Percentiles rank a stretch among this genome's conserved stretches.
Evolutionary conservation across 495 filamentous ascomycete genomes (phyloP).

Genomic region (Astrothelium macrocarpum): DNA sequence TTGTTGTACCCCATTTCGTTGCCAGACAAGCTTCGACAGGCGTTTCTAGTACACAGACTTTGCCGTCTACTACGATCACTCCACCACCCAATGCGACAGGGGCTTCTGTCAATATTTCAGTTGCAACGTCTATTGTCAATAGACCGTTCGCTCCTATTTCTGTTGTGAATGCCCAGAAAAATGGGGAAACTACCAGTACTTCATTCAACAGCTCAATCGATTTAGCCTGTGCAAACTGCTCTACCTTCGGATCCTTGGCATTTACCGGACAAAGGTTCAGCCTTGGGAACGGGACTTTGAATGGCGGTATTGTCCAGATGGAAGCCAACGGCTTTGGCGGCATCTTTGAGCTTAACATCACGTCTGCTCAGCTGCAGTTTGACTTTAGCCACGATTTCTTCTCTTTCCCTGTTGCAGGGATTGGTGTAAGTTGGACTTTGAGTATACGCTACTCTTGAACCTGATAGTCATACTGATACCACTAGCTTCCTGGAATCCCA

Average conservation of each 20-base stretch:
- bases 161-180: not conserved
- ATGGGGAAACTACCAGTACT: not conserved
- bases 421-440: not conserved
- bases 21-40: not conserved
- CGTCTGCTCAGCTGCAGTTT: not conserved
- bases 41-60: not conserved
- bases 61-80: not conserved
- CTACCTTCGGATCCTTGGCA: not conserved
- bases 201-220: not conserved
- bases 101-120: not conserved
- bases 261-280: not conserved
- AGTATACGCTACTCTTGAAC: not conserved
- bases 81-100: not conserved
- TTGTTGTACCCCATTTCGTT: not conserved
- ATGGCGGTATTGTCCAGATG: not conserved
- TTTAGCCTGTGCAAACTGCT: not conserved
- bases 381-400: not conserved
- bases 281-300: not conserved
- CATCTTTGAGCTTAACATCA: not conserved
- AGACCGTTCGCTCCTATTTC: not conserved
- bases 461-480: not conserved
- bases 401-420: not conserved
- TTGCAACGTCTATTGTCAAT: not conserved
- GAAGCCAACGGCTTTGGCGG: constrained; percentile 1
- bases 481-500: not conserved